Conservation (phyloP, 2,329 filamentous ascomycete genomes). For the Xylaria sp. region DNA sequence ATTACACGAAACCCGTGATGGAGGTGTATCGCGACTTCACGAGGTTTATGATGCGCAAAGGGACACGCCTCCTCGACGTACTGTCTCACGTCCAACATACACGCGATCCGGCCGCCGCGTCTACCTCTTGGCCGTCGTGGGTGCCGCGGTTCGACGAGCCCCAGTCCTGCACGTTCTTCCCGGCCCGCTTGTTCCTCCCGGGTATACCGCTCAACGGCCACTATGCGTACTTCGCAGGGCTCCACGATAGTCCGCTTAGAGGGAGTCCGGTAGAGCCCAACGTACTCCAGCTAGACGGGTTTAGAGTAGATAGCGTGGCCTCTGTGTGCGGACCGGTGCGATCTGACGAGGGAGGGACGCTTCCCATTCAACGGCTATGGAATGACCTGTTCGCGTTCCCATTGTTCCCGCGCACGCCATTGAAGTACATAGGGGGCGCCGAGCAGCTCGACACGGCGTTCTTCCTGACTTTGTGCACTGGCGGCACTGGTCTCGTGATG, state of each 20-base stretch:
- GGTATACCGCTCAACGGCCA: background rate
- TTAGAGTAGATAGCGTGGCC: background rate
- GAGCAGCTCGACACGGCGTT: constrained; percentile 6
- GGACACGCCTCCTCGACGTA: background rate
- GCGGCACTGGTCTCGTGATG: background rate
- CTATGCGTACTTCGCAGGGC: background rate
- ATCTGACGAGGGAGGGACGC: background rate
- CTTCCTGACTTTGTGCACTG: constrained; percentile 1
- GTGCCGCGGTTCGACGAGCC: constrained; percentile 3
- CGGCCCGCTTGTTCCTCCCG: constrained; percentile 4
- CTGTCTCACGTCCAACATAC: constrained; percentile 10
- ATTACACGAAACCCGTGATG: constrained; percentile 7
- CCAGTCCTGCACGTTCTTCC: constrained; percentile 11
- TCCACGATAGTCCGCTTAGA: background rate
- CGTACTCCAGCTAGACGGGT: background rate
- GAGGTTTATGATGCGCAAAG: constrained; percentile 8
- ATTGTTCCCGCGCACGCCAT: constrained; percentile 2
- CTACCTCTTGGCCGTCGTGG: background rate
- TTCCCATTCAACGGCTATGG: background rate
- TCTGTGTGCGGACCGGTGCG: background rate
- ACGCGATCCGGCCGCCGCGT: background rate
- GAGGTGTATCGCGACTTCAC: constrained; percentile 12
- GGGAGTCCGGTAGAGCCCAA: background rate
- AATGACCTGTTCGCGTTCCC: constrained; percentile 5
- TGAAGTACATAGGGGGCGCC: background rate